These are phyloP conservation scores for Dipteronia sinensis DNA, from an alignment of 345 rosid species.

Conservation along the genomic window DNA sequence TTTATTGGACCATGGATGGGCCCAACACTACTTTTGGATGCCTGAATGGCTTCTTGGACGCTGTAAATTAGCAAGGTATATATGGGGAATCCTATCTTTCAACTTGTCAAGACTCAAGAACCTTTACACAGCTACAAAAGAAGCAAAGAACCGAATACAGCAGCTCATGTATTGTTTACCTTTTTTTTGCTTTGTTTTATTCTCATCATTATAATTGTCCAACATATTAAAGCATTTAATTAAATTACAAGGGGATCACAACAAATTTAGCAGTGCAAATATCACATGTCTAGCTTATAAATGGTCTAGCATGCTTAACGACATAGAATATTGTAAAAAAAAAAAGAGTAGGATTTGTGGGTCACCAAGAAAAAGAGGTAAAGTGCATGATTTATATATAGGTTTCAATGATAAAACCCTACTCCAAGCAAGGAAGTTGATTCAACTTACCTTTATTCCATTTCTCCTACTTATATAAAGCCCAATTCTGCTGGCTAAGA, in stretches of 20 bases:
- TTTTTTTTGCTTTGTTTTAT: slow-evolving; percentile 17
- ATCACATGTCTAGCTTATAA: too few relatives aligned
- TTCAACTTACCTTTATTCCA: slow-evolving; percentile 48
- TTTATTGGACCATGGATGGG: neutral
- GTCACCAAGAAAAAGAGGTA: neutral
- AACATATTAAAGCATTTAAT: neutral
- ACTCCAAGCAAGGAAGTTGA: slow-evolving; percentile 76
- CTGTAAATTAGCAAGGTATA: slow-evolving; percentile 15
- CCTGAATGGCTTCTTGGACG: slow-evolving; percentile 10
- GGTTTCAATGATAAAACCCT: slow-evolving; percentile 36
- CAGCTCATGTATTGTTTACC: neutral
- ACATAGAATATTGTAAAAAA: neutral
- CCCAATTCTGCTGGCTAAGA: neutral
- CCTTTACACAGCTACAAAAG: neutral
- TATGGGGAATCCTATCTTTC: neutral
- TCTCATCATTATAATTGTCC: slow-evolving; percentile 6
- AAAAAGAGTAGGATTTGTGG: slow-evolving; percentile 19
- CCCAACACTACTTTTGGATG: slow-evolving; percentile 1
- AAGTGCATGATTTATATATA: neutral
- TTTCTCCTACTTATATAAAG: slow-evolving; percentile 25
- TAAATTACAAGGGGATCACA: neutral
- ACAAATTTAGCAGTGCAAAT: neutral
- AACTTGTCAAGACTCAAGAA: neutral
- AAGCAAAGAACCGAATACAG: slow-evolving; percentile 3
- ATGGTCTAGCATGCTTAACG: neutral